A percentile compares a stretch with the other conserved stretches of the same genome.
phyloP scores from a whole-genome alignment of 345 rosid genomes.

The Moricandia arvensis region DNA sequence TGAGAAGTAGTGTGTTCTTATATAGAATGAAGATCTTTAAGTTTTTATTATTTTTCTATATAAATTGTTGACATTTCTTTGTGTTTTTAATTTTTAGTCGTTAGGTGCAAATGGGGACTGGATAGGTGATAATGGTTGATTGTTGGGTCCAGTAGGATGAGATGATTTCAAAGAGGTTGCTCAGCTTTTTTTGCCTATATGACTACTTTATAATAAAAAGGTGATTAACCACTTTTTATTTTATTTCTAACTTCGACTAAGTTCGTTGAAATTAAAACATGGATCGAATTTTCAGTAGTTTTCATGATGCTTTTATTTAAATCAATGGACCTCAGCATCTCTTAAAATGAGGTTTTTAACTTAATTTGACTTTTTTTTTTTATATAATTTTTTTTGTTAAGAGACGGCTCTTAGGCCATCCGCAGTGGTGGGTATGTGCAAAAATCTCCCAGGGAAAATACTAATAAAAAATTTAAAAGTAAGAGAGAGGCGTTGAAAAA shows the following conservation, averaged over 20 bases:
- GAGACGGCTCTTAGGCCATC: too few relatives aligned
- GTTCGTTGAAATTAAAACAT: conserved; percentile 23
- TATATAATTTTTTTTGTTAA: too few relatives aligned
- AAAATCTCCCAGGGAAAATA: too few relatives aligned
- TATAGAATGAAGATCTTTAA: conserved; percentile 11
- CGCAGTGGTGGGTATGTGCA: too few relatives aligned
- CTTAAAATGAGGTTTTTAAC: too few relatives aligned
- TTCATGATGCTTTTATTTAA: conserved; percentile 5
- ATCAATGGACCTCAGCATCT: conserved; percentile 1
- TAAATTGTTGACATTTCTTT: conserved; percentile 20
- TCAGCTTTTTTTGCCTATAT: conserved; percentile 26
- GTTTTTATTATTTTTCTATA: conserved; percentile 12
- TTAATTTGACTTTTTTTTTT: too few relatives aligned
- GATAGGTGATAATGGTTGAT: conserved; percentile 38
- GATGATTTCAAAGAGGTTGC: conserved; percentile 37
- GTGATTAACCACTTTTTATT: conserved; percentile 5
- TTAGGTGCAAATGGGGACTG: conserved; percentile 35
- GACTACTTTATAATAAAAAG: conserved; percentile 19
- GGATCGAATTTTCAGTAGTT: conserved; percentile 11
- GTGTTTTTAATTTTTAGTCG: conserved; percentile 28
- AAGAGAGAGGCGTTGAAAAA: too few relatives aligned
- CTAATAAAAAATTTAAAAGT: too few relatives aligned
- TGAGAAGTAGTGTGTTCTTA: conserved; percentile 23
- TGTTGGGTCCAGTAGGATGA: conserved; percentile 31
- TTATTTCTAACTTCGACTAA: conserved; percentile 8